Evolutionary conservation across 768 basidiomycete genomes (phyloP), one percentile per base, ranked within the genome.

Genomic region (Clitopilus passeckerianus): DNA sequence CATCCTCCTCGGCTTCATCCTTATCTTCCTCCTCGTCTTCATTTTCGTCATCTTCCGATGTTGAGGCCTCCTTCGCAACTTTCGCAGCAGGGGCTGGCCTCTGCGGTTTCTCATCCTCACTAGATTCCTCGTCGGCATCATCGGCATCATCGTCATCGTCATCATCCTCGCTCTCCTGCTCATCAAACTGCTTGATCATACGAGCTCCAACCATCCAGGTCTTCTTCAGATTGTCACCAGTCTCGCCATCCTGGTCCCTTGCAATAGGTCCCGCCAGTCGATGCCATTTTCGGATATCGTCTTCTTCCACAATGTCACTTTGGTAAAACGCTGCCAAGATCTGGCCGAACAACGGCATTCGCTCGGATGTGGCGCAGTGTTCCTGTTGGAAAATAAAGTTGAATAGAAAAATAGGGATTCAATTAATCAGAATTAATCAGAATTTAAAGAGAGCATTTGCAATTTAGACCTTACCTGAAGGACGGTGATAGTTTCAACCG

Each of bases 241-340:
- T 66, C 20, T 65, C 61, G 4, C 75, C 76, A 12, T 72, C 61
- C 56, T 76, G 77, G 7, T 76, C 82, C 56, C 76, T 77, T 33
- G 81, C 90, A 67, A 78, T 80, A 27, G 86, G 83, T 53, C 68
- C 74, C 22, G 83, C 80, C 54, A 74, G 78, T 57, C 70, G 75
- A 71, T 95, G 87, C 96, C 96, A 99, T 54, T 75, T 79, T n/a
- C 91, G 85, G 63, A 98, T 89, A 63, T 93, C 89, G 55, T 93
- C 90, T 66, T 95, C 94, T 54, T 91, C 91, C 1, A 97, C 86
- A 50, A 97, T 83, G 70, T 99, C 96, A n/a, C 82, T 80, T 68
- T 96, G 91, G 71, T 98, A 99, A 14, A 95, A 76, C 2, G 88
- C 87, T 30, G 89, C 89, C 22, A 98, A 82, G 58, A 96, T 83